These are phyloP conservation scores for Flaveria robusta DNA, from an alignment of 129 eudicot species.

Conservation along the genomic window DNA sequence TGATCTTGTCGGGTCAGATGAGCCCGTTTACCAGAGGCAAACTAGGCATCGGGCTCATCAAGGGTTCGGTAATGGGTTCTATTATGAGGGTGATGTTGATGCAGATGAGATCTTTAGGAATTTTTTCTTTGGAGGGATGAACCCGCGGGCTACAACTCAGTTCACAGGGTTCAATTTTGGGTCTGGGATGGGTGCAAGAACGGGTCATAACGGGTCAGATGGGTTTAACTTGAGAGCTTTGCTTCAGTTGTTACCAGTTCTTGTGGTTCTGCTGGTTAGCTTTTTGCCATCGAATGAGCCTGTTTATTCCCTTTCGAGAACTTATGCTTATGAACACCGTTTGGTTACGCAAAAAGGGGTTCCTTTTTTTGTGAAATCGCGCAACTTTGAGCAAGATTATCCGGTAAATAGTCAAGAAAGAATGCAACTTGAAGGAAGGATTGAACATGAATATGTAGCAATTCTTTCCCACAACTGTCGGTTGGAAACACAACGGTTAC, in stretches of 20 bases:
- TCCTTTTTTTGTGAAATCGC: conserved; percentile 58
- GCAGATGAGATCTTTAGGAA: conserved; percentile 85
- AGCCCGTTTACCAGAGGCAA: conserved; percentile 48
- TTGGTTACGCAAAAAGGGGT: conserved; percentile 63
- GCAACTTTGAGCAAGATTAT: conserved; percentile 61
- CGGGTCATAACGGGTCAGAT: conserved; percentile 47
- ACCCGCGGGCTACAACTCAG: conserved; percentile 50
- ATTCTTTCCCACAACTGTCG: conserved; percentile 65
- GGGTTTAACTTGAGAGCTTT: conserved; percentile 35
- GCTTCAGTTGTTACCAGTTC: conserved; percentile 63
- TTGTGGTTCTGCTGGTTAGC: conserved; percentile 55
- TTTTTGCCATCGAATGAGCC: conserved; percentile 71
- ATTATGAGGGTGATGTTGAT: conserved; percentile 61
- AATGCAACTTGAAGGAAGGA: conserved; percentile 48
- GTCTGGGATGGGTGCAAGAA: conserved; percentile 42
- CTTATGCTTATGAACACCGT: conserved; percentile 43
- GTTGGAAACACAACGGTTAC: conserved; percentile 61
- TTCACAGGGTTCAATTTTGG: conserved; percentile 67
- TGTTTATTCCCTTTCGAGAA: conserved; percentile 50
- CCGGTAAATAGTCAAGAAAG: conserved; percentile 53
- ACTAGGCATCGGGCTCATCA: conserved; percentile 36
- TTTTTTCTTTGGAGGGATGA: conserved; percentile 84
- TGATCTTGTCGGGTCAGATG: conserved; percentile 64
- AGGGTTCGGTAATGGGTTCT: conserved; percentile 71
- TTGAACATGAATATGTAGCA: conserved; percentile 61